A percentile compares a stretch with the other conserved stretches of the same genome.
phyloP scores from a whole-genome alignment of 768 basidiomycete genomes.

The Coprinopsis marcescibilis region DNA sequence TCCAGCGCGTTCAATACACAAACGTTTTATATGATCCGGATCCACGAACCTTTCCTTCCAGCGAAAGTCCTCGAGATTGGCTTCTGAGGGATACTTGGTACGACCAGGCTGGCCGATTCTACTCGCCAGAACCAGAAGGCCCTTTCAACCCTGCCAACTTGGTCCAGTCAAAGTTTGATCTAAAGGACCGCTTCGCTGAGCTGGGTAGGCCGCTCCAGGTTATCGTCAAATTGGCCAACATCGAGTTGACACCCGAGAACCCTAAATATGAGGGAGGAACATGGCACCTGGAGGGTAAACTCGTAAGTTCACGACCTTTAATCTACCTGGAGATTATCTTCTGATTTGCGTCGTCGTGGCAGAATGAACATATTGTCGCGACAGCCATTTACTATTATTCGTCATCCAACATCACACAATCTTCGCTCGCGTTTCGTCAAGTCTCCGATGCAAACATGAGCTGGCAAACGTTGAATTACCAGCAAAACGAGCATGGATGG shows the following conservation, averaged over 20 bases:
- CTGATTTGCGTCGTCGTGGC: slow-evolving; percentile 16
- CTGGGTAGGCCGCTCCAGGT: slow-evolving; percentile 13
- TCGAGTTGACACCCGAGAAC: slow-evolving; percentile 16
- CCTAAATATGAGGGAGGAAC: slow-evolving; percentile 14
- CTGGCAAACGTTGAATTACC: slow-evolving; percentile 6
- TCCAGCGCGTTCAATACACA: neutral
- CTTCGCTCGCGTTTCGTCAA: slow-evolving; percentile 16
- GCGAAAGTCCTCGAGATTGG: neutral
- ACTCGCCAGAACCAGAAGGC: neutral
- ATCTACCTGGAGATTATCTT: slow-evolving; percentile 13
- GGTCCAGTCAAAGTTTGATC: neutral
- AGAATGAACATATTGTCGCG: slow-evolving; percentile 24
- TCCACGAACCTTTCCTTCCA: neutral
- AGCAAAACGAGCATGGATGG: slow-evolving; percentile 20
- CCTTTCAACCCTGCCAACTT: neutral
- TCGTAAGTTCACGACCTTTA: slow-evolving; percentile 14
- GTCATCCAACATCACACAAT: slow-evolving; percentile 27
- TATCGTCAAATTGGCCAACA: slow-evolving; percentile 20
- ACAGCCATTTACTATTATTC: slow-evolving; percentile 25
- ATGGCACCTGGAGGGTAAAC: slow-evolving; percentile 18
- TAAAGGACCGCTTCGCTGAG: slow-evolving; percentile 2
- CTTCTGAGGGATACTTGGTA: neutral
- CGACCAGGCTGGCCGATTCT: too few relatives aligned
- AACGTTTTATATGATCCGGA: neutral
- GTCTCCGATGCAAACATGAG: neutral